Base-by-base conservation (phyloP, 2,329 filamentous ascomycete species). In the Aschersonia sp. region DNA sequence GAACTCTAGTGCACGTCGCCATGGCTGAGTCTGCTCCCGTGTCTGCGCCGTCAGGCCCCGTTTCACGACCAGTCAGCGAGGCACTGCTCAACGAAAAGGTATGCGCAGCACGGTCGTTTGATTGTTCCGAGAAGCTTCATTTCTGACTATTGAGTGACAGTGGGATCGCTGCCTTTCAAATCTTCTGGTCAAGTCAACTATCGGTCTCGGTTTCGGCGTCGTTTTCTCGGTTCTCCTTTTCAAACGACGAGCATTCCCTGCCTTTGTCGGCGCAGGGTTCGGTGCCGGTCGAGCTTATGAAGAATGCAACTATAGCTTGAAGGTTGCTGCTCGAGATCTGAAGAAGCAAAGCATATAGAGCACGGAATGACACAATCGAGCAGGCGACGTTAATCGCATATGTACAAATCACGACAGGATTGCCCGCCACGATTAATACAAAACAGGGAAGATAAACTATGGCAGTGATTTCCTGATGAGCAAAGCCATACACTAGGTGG, bases 81-180 rank as follows among this genome's bases (percentile, higher is more conserved):
- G 87, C 91, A 63, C 81, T 98, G 61, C 80, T 98, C 64, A 97
- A 97, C 71, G 92, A 98, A 73, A 98, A 98, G 89, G 92, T 96
- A 81, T 42, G 28, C 41, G 53, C 48, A 47, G 43, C 31, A 40
- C 43, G 44, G 45, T 20, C 30, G 9, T 35, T 40, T 46, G 42
- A 45, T 38, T 41, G n/a, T 9, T n/a, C 3, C 28, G 7, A 28
- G 30, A 43, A 6, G 6, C 29, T 46, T 20, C 30, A 57, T 55
- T 52, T 65, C 56, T 53, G 31, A 51, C 12, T 28, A 9, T 30
- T 4, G 20, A 38, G 20, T 12, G 53, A 42, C 53, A 98, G 92
- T 98, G 92, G 92, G 92, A 98, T 68, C 91, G 86, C 72, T 96
- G 92, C 71, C 82, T 98, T 59, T 97, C 92, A 59, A 96, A 94